A percentile compares a stretch with the other conserved stretches of the same genome.
These are phyloP conservation scores for Alternaria infectoria DNA, from an alignment of 2,329 filamentous ascomycete species.

Conservation along the genomic window DNA sequence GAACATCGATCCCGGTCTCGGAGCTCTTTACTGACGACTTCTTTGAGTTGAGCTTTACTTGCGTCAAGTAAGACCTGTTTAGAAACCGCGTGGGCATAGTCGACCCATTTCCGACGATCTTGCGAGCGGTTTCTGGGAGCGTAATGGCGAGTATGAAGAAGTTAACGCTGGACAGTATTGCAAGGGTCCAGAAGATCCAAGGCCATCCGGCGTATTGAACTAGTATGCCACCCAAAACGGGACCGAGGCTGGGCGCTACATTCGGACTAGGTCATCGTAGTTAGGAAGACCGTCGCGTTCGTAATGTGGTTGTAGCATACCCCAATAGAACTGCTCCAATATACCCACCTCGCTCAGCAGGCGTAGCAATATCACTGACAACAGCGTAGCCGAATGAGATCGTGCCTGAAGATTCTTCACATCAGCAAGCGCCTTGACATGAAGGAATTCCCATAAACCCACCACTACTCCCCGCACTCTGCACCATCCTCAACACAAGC, in stretches of 20 bases:
- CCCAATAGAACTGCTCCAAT: not conserved
- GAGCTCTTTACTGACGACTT: not conserved
- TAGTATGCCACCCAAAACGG: not conserved
- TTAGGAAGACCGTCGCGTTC: not conserved
- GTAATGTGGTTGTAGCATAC: not conserved
- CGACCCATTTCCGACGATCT: not conserved
- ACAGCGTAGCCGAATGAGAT: not conserved
- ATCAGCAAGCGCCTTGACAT: too few species aligned
- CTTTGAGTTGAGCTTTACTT: not conserved
- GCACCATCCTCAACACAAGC: not conserved
- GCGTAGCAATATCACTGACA: not conserved
- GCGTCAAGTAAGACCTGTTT: not conserved
- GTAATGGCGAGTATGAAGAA: not conserved
- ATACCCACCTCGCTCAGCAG: not conserved
- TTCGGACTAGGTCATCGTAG: not conserved
- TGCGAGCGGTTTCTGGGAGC: not conserved
- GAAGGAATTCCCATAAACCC: too few species aligned
- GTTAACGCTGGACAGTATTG: not conserved
- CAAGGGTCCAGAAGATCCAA: not conserved
- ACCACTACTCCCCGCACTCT: not conserved
- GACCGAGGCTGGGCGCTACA: not conserved
- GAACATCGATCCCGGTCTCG: fast-evolving
- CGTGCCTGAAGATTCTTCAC: not conserved
- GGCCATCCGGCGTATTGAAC: not conserved
- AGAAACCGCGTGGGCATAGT: not conserved